Evolutionary conservation across 2,329 filamentous ascomycete species (phyloP).

Genomic region (Colletotrichum abscissum): DNA sequence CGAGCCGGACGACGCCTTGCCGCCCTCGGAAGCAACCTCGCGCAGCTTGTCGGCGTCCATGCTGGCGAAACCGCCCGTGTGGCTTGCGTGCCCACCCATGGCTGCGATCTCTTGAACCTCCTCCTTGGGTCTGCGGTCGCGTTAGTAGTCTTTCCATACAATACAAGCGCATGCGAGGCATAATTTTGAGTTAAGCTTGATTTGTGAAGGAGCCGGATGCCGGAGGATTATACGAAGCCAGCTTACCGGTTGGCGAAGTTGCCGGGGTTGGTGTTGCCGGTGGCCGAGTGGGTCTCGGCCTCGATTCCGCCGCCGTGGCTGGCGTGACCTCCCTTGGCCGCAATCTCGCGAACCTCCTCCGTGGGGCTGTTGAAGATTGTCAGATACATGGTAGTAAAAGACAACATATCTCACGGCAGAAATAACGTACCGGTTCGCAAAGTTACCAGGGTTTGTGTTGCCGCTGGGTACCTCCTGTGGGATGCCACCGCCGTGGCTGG

Average conservation of each 20-base stretch:
- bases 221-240: background rate
- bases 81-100: constrained; percentile 53
- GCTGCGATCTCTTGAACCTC: constrained; percentile 56
- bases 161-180: background rate
- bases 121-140: constrained; percentile 48
- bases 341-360: background rate
- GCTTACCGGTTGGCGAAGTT: constrained; percentile 39
- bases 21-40: constrained; percentile 66
- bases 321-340: constrained; percentile 49
- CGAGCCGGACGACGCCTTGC: constrained; percentile 62
- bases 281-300: background rate
- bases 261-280: constrained; percentile 27
- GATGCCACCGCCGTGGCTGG: constrained; percentile 51
- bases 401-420: background rate
- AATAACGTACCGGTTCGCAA: background rate
- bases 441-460: background rate
- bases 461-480: constrained; percentile 35
- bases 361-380: background rate
- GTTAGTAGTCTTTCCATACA: background rate
- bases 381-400: background rate
- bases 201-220: background rate
- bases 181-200: background rate
- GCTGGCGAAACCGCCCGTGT: constrained; percentile 50
- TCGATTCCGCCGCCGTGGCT: constrained; percentile 40
- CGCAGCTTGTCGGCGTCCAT: constrained; percentile 59